Base-by-base conservation (phyloP, 2,329 filamentous ascomycete genomes). In the Stylonectria norvegica region DNA sequence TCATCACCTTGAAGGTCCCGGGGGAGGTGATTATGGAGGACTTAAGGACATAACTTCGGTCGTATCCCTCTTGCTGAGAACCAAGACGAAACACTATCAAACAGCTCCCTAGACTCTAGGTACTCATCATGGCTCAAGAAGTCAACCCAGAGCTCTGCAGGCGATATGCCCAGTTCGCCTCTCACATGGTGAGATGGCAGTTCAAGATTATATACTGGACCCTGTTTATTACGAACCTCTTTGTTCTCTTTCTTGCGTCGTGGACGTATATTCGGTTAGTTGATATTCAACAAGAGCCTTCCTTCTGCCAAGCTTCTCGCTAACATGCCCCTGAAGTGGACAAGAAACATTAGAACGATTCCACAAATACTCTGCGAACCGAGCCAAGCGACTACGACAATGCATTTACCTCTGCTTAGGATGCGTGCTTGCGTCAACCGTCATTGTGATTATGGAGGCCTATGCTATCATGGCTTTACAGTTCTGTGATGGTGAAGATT, bases 401-500 rank as follows among this genome's bases (percentile, higher is more conserved):
- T 71, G 70, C 43, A 68, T 79, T 27, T 55, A 58, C 7, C 60
- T 73, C 45, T 71, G 67, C 40, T 47, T 68, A 9, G 53, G 56
- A 5, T 74, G 75, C 47, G 70, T 77, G 15, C 25, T 63, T 4
- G 38, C 73, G 1, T 69, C 73, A 0, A 63, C 70, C 4, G 59
- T 60, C 20, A 61, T 71, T 10, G 64, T 78, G 19, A 61, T 79
- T 38, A 67, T 81, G 60, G 76, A 81, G 55, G 73, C 73, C 11
- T 81, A 72, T 41, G 62, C 65, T 9, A 67, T 79, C 14, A 52
- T 78, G 40, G 73, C 73, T 1, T 58, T 79, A 4, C 73, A 81
- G 48, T 81, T 78, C 48, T 81, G 78, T 47, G 74, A 78, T 25
- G 76, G 76, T 8, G 78, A 81, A 50, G 73, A 79, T 49, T 67